Evolutionary conservation across 2,329 filamentous ascomycete genomes (phyloP).

Genomic region (Daldinia eschscholtzii): DNA sequence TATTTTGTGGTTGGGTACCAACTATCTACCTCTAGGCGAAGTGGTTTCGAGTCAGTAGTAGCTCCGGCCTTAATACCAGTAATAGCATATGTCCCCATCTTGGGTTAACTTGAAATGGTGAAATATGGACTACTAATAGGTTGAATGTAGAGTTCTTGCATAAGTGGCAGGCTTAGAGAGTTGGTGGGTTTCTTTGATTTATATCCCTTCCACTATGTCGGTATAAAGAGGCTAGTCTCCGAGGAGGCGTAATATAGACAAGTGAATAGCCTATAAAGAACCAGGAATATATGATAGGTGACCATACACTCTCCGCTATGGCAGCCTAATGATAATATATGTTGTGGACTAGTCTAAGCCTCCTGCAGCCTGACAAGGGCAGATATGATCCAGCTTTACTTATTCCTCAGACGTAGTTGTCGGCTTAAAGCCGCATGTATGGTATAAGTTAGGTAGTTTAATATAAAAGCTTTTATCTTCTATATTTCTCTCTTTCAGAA

Average conservation of each 20-base stretch:
- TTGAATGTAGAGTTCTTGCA: neutral
- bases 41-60: neutral
- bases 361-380: neutral
- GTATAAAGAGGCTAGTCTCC: neutral
- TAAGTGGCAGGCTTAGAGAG: neutral
- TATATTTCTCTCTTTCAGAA: no score
- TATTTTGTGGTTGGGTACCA: slow-evolving; percentile 6
- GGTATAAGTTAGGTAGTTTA: no score
- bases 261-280: neutral
- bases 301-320: neutral
- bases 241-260: neutral
- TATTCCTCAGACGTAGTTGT: no score
- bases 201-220: neutral
- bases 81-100: slow-evolving; percentile 3
- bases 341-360: neutral
- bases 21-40: slow-evolving; percentile 7
- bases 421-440: no score
- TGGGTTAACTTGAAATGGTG: neutral
- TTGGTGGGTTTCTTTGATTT: neutral
- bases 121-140: neutral
- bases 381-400: neutral
- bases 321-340: neutral
- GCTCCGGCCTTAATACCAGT: slow-evolving; percentile 8
- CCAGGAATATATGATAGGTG: neutral
- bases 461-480: no score